Conservation (phyloP, 768 basidiomycete species). For the Gloeophyllum trabeum region DNA sequence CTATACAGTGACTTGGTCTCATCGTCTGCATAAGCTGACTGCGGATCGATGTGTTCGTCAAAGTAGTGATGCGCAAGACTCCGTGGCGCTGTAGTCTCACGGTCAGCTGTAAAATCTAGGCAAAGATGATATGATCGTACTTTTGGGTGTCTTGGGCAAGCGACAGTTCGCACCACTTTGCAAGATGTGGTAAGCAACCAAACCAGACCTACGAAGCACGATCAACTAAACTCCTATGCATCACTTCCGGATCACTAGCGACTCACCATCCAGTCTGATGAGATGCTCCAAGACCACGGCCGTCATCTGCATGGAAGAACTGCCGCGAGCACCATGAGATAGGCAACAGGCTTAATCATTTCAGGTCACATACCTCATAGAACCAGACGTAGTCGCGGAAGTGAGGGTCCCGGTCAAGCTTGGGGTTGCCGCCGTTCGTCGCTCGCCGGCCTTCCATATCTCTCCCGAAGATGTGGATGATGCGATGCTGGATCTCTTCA, state of each 20-base stretch:
- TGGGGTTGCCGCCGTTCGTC: constrained; percentile 82
- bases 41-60: constrained; percentile 47
- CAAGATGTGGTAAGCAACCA: constrained; percentile 85
- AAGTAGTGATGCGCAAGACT: constrained; percentile 88
- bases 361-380: constrained; percentile 55
- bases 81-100: constrained; percentile 54
- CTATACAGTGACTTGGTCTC: constrained; percentile 54
- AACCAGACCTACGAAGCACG: constrained; percentile 81
- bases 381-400: constrained; percentile 97
- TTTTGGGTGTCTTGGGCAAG: constrained; percentile 88
- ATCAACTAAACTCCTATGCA: neutral
- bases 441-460: constrained; percentile 81
- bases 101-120: constrained; percentile 5
- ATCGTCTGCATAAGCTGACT: constrained; percentile 32
- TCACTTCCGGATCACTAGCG: neutral
- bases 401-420: constrained; percentile 84
- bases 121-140: constrained; percentile 25
- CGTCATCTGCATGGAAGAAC: constrained; percentile 95
- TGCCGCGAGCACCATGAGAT: constrained; percentile 16
- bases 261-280: constrained; percentile 97
- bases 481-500: constrained; percentile 97
- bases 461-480: constrained; percentile 96
- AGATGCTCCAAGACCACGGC: constrained; percentile 89
- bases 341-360: neutral
- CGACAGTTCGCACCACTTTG: constrained; percentile 86